phyloP scores from a whole-genome alignment of 441 rosid species.

The Adansonia madagascariensis region DNA sequence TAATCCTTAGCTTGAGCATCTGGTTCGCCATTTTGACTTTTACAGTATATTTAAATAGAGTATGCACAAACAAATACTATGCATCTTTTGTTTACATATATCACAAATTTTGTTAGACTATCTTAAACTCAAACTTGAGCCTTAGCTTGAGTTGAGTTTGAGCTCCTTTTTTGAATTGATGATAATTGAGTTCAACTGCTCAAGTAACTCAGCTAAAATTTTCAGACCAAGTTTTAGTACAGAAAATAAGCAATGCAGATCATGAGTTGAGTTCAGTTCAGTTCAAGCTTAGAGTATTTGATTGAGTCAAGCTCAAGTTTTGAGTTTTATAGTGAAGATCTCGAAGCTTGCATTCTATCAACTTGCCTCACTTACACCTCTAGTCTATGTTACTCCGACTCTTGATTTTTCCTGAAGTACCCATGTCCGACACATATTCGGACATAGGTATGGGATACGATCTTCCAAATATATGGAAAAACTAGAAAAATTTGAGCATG shows the following conservation, averaged over 20 bases:
- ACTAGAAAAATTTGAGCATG: too few species aligned
- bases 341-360: not conserved
- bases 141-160: not conserved
- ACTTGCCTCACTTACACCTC: not conserved
- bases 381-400: too few species aligned
- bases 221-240: not conserved
- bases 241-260: not conserved
- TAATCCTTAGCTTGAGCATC: not conserved
- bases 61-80: too few species aligned
- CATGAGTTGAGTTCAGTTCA: not conserved
- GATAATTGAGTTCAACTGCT: not conserved
- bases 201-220: not conserved
- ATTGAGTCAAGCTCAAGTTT: not conserved
- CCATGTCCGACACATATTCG: too few species aligned
- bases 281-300: not conserved
- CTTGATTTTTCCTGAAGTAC: too few species aligned
- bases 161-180: not conserved
- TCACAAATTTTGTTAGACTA: too few species aligned
- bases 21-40: too few species aligned
- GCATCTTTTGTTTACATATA: too few species aligned
- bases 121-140: not conserved
- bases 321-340: not conserved
- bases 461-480: too few species aligned
- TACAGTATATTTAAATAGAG: too few species aligned
- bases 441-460: too few species aligned